Evolutionary conservation across 177 flowering plant genomes (phyloP), one percentile per base, ranked within the genome.

Genomic region (Vitis hybrid): DNA sequence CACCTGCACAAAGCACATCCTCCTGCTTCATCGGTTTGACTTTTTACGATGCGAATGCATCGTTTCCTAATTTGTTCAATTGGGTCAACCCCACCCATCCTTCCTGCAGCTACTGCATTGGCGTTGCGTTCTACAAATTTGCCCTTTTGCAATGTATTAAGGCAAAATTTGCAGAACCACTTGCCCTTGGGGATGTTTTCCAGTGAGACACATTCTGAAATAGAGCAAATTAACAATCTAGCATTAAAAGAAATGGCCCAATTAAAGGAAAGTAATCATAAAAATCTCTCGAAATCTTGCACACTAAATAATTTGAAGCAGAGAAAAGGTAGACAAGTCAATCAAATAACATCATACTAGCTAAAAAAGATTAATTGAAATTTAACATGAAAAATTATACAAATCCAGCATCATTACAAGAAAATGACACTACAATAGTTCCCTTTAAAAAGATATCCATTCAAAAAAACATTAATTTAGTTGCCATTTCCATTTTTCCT

Each of bases 1-100:
- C 48, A 94, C 98, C 94, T 86, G 96, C 97, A 94, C 34, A 94
- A 64, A 2, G 77, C 84, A 67, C 97, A 92, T 65, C 90, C 91
- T 55, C 90, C 88, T 68, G 68, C 52, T 65, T 85, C 88, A 72
- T 71, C 63, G 62, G 71, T 88, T 32, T 66, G 70, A 23, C 78
- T 73, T 75, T 81, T 77, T 62, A 86, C 87, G 64, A 90, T 87
- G 11, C 97, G 92, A 69, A 87, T 91, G 85, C 94, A 89, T 55
- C 95, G 77, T 58, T 72, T 78, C 14, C 82, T 74, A 73, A 89
- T 87, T 70, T 88, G 84, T 64, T 85, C 89, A 12, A 91, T 78
- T 12, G 93, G 85, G 75, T 91, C 96, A 72, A 83, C 81, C 48
- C 93, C 97, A 6, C 74, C 67, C 66, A 88, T 83, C 72, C 97